Conservation (phyloP, 805 yeast species). For the Saturnispora kantuleensis region DNA sequence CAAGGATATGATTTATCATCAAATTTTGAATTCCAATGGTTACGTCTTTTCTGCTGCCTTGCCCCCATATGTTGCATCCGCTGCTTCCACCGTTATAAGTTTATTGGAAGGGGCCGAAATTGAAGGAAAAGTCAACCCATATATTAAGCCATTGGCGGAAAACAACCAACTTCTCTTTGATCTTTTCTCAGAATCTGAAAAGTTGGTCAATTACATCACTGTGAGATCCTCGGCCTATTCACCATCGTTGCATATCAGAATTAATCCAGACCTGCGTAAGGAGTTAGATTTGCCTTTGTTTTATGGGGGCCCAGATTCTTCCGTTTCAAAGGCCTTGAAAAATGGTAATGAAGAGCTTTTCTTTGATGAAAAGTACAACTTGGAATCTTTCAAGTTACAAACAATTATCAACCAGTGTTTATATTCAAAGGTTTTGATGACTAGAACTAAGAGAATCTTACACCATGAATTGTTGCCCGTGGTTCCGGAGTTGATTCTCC, state of each 20-base stretch:
- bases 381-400: slow-evolving; percentile 57
- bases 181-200: slow-evolving; percentile 30
- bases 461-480: slow-evolving; percentile 69
- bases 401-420: slow-evolving; percentile 51
- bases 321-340: slow-evolving; percentile 34
- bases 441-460: slow-evolving; percentile 46
- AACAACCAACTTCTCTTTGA: slow-evolving; percentile 33
- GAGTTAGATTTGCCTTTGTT: slow-evolving; percentile 36
- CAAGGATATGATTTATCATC: slow-evolving; percentile 76
- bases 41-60: slow-evolving; percentile 91
- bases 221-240: slow-evolving; percentile 51
- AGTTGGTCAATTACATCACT: slow-evolving; percentile 31
- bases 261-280: slow-evolving; percentile 38
- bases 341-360: slow-evolving; percentile 32
- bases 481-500: slow-evolving; percentile 49
- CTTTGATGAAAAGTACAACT: slow-evolving; percentile 35
- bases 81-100: slow-evolving; percentile 39
- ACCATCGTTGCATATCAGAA: slow-evolving; percentile 59
- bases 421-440: slow-evolving; percentile 45
- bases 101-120: slow-evolving; percentile 32
- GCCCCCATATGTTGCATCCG: slow-evolving; percentile 81
- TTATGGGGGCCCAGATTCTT: slow-evolving; percentile 38
- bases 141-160: slow-evolving; percentile 30
- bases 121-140: slow-evolving; percentile 28
- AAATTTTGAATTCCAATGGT: slow-evolving; percentile 80